These are phyloP conservation scores for Calocybe indica DNA, from an alignment of 768 basidiomycete genomes.

Conservation along the genomic window DNA sequence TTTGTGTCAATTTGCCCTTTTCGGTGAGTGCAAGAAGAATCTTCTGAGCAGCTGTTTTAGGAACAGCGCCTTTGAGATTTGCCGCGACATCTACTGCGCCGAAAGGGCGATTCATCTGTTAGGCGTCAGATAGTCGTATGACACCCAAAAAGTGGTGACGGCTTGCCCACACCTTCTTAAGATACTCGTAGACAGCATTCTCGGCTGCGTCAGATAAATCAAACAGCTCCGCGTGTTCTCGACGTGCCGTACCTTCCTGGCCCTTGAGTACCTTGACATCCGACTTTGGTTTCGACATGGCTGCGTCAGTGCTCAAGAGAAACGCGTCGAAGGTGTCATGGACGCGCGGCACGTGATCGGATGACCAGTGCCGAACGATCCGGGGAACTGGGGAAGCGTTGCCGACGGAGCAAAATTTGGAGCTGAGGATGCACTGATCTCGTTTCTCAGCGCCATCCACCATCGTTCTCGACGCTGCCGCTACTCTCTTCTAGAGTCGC, in stretches of 20 bases:
- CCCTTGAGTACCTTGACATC: slow-evolving; percentile 64
- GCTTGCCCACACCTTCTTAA: slow-evolving; percentile 50
- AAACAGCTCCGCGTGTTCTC: neutral
- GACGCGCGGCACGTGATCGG: neutral
- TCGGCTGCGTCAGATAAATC: slow-evolving; percentile 44
- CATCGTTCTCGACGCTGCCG: neutral
- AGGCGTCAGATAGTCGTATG: neutral
- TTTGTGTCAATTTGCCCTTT: slow-evolving; percentile 75
- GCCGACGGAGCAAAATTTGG: slow-evolving; percentile 1
- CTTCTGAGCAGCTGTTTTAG: slow-evolving; percentile 82
- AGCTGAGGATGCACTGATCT: neutral
- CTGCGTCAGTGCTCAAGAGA: slow-evolving; percentile 40
- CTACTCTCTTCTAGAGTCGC: neutral
- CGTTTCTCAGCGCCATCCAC: neutral
- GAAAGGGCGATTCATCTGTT: slow-evolving; percentile 88
- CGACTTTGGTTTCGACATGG: slow-evolving; percentile 39
- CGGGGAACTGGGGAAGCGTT: slow-evolving; percentile 8
- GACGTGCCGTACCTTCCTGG: slow-evolving; percentile 48
- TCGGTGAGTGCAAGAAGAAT: slow-evolving; percentile 80
- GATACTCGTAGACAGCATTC: slow-evolving; percentile 70
- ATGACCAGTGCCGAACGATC: neutral
- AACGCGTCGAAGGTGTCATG: neutral
- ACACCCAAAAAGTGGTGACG: slow-evolving; percentile 3
- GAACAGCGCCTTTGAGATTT: slow-evolving; percentile 85
- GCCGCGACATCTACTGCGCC: slow-evolving; percentile 90